Percentiles rank a stretch among this genome's conserved stretches.
Evolutionary conservation across 345 rosid genomes (phyloP).

Genomic region (Bruguiera sexangula): DNA sequence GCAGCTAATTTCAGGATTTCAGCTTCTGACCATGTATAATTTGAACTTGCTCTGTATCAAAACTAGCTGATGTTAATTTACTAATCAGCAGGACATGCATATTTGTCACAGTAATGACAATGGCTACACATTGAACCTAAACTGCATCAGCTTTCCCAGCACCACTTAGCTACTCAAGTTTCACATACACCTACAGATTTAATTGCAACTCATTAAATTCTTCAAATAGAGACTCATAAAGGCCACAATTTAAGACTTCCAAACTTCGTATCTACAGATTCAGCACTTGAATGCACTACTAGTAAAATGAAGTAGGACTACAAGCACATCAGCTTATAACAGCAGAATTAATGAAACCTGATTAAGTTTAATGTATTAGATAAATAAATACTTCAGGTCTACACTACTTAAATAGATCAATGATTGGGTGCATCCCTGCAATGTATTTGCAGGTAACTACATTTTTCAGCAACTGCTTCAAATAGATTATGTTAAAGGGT

Average conservation of each 20-base stretch:
- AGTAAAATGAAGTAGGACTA: neutral
- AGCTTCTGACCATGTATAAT: constrained; percentile 48
- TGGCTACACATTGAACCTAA: neutral
- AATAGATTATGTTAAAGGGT: neutral
- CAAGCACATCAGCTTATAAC: neutral
- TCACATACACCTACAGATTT: neutral
- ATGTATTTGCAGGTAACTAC: neutral
- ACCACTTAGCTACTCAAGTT: neutral
- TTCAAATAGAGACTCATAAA: neutral
- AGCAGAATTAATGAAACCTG: neutral
- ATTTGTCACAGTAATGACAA: neutral
- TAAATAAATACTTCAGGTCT: neutral
- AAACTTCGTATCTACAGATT: neutral
- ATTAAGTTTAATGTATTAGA: neutral
- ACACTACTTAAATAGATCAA: neutral
- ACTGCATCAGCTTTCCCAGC: neutral
- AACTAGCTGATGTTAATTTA: constrained; percentile 14
- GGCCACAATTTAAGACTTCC: neutral
- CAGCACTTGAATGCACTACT: neutral
- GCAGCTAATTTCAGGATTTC: constrained; percentile 86
- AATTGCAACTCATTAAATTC: neutral
- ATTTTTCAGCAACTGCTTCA: neutral
- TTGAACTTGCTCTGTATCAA: constrained; percentile 45
- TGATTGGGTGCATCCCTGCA: neutral
- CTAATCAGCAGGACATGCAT: constrained; percentile 2